Conservation (phyloP, 176 grass and related monocot species). For the barley (Hordeum vulgare) region MorexV3_pseudomolecules_assembly NC_058523.1:404579415-404579914, state of each 20-base stretch:
- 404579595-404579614: no score
- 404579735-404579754: background rate
- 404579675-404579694: background rate
- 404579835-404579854: background rate
- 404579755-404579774: background rate
- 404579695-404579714: background rate
- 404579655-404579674: background rate
- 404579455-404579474: background rate
- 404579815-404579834: background rate
- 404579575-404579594: no score
- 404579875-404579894: conserved; percentile 98
- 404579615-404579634: no score
- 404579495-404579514: no score
- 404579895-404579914: conserved; percentile 97
- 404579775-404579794: background rate
- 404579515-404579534: no score
- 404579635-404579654: no score
- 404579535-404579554: no score
- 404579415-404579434: background rate
- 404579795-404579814: background rate
- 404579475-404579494: background rate
- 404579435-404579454: background rate
- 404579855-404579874: conserved; percentile 54
- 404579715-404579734: background rate
- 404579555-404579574: no score